Percentiles rank a stretch among this genome's conserved stretches.
Conservation (phyloP, 768 basidiomycete species). For the Lentinula raphanica region DNA sequence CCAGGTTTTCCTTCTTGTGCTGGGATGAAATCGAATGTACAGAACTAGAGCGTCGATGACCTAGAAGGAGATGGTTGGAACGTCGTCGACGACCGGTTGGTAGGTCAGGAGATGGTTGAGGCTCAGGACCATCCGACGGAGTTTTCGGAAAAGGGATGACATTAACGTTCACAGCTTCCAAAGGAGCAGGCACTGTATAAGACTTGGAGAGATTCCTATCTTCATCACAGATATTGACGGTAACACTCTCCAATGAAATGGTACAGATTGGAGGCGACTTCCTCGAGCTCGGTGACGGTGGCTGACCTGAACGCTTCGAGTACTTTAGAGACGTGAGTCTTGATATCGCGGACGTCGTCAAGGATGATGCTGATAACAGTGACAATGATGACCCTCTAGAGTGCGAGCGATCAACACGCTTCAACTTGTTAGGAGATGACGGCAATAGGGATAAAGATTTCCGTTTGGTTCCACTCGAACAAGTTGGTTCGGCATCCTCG, state of each 20-base stretch:
- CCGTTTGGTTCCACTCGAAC: neutral
- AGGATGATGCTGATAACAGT: neutral
- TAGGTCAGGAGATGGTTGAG: neutral
- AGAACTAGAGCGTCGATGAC: conserved; percentile 5
- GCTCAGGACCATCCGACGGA: neutral
- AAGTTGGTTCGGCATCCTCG: neutral
- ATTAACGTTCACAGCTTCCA: conserved; percentile 2
- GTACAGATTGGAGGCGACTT: conserved; percentile 7
- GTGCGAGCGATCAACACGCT: conserved; percentile 2
- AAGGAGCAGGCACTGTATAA: neutral
- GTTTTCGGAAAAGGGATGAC: conserved; percentile 5
- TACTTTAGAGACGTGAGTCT: neutral
- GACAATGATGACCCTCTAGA: conserved; percentile 4
- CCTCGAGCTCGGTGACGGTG: neutral
- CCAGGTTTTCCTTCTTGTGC: conserved; percentile 1
- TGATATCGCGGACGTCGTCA: neutral
- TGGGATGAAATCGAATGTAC: conserved; percentile 1
- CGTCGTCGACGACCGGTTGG: conserved; percentile 2
- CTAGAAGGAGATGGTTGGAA: conserved; percentile 3
- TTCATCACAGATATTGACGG: conserved; percentile 2
- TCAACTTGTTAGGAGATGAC: neutral
- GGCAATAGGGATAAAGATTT: conserved; percentile 5
- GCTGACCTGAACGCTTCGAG: neutral
- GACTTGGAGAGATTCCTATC: neutral
- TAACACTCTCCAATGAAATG: conserved; percentile 6